Evolutionary conservation across 352 stramenopile genomes (phyloP), one percentile per base, ranked within the genome.

Genomic region (Phytophthora pinifolia): DNA sequence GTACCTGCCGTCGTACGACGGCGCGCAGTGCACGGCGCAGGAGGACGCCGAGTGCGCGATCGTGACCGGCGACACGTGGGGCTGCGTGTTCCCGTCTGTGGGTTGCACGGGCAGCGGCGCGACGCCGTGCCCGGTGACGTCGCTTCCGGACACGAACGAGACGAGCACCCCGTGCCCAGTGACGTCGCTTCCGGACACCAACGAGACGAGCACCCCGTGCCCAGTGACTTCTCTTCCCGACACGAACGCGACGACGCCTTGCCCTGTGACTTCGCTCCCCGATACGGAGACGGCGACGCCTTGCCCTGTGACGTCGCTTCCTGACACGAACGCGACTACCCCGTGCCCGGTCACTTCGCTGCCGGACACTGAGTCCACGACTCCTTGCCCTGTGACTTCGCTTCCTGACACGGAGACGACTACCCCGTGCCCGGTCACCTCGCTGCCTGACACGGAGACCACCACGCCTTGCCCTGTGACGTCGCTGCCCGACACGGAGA

Each of bases 1-100:
- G 36, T 69, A 74, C 46, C 45, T 87, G 30, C 54, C 65, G 22
- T 80, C 72, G 35, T 87, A 64, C 45, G 54, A 82, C 22, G 65
- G 63, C 35, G 35, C 43, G 18, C 36, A 68, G 34, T 83, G 72
- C 38, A 54, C 65, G 9, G 63, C 61, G 0, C 48, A 69, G 35
- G 69, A 79, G 46, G 63, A 79, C 55, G 59, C 66, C 2, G 30
- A 67, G 51, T 88, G 74, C 39, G 64, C 60, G 9, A 66, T 76
- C 30, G 65, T 83, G 36, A 72, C 55, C 13, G 57, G 56, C 6
- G 36, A 58, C 43, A 65, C 64, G 1, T 80, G 70, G 70, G 70
- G 70, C 35, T 80, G 70, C 27, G 61, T 70, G 2, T 72, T 72
- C 53, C 48, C 61, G 15, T 58, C 61, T 9, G 48, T 69, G 18